Conservation (phyloP, 75 land plant genomes). For the Ceratopteris richardii region DNA sequence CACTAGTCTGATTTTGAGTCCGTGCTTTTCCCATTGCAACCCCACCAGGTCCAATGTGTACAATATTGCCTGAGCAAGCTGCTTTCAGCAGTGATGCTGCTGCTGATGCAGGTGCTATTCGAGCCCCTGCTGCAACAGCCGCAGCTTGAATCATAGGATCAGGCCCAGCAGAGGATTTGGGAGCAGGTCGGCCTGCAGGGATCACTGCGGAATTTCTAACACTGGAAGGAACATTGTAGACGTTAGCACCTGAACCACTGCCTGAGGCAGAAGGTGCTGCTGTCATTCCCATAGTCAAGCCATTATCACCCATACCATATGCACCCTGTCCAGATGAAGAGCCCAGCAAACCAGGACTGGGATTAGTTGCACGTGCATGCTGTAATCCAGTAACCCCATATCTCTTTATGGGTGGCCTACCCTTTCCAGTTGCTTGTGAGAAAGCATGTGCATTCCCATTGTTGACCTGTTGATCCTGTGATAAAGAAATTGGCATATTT, state of each 20-base stretch:
- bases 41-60: slow-evolving; percentile 55
- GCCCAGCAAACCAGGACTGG: not conserved
- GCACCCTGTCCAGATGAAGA: slow-evolving; percentile 13
- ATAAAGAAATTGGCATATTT: too few species aligned
- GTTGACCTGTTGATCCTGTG: not conserved
- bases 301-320: slow-evolving; percentile 3
- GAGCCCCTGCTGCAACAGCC: slow-evolving; percentile 95
- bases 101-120: slow-evolving; percentile 66
- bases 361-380: not conserved
- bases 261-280: not conserved
- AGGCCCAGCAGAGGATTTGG: slow-evolving; percentile 33
- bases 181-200: slow-evolving; percentile 9
- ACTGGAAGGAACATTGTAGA: not conserved
- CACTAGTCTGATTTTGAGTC: slow-evolving; percentile 13
- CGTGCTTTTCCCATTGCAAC: slow-evolving; percentile 23
- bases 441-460: not conserved
- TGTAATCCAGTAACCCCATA: not conserved
- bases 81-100: slow-evolving; percentile 75
- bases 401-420: slow-evolving; percentile 4
- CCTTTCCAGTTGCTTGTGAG: not conserved
- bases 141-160: slow-evolving; percentile 72
- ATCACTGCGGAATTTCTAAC: slow-evolving; percentile 8
- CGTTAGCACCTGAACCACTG: too few species aligned
- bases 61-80: slow-evolving; percentile 63
- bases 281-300: slow-evolving; percentile 5